Evolutionary conservation across 2,329 filamentous ascomycete species (phyloP).

Genomic region (Geoglossum cookeanum): DNA sequence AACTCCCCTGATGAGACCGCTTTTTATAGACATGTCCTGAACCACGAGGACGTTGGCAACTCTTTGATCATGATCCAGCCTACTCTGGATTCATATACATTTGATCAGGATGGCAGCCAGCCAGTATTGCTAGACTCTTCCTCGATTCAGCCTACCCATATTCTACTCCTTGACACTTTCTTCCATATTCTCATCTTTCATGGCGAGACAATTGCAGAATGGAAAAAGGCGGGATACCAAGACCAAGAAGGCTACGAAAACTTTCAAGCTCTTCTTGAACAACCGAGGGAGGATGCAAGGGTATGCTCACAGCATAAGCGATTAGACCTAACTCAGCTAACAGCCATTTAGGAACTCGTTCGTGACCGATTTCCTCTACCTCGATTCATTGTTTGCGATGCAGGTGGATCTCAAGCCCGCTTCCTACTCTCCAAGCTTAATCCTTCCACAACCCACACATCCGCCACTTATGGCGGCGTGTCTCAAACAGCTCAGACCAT

Average conservation of each 20-base stretch:
- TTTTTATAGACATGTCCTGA: slow-evolving; percentile 94
- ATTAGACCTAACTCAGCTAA: slow-evolving; percentile 6
- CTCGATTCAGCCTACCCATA: slow-evolving; percentile 85
- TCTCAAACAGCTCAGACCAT: slow-evolving; percentile 89
- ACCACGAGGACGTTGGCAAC: slow-evolving; percentile 93
- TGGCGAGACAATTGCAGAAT: slow-evolving; percentile 92
- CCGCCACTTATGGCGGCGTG: slow-evolving; percentile 75
- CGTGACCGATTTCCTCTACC: slow-evolving; percentile 95
- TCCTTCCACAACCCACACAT: slow-evolving; percentile 90
- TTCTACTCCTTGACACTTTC: slow-evolving; percentile 90
- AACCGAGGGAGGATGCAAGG: slow-evolving; percentile 90
- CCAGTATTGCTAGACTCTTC: slow-evolving; percentile 93
- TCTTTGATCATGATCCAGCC: slow-evolving; percentile 98
- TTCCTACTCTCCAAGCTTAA: slow-evolving; percentile 96
- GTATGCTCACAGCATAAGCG: slow-evolving; percentile 26
- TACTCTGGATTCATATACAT: slow-evolving; percentile 89
- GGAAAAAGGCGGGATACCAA: slow-evolving; percentile 95
- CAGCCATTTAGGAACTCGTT: slow-evolving; percentile 56
- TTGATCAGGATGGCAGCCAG: slow-evolving; percentile 81
- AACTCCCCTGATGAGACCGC: slow-evolving; percentile 97
- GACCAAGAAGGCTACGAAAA: slow-evolving; percentile 98
- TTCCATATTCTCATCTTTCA: slow-evolving; percentile 99
- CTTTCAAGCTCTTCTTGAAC: slow-evolving; percentile 69
- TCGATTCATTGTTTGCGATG: slow-evolving; percentile 95
- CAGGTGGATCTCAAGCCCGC: slow-evolving; percentile 92